Evolutionary conservation across 2,329 filamentous ascomycete genomes (phyloP), one percentile per base, ranked within the genome.

Genomic region (Cordyceps tenuipes): DNA sequence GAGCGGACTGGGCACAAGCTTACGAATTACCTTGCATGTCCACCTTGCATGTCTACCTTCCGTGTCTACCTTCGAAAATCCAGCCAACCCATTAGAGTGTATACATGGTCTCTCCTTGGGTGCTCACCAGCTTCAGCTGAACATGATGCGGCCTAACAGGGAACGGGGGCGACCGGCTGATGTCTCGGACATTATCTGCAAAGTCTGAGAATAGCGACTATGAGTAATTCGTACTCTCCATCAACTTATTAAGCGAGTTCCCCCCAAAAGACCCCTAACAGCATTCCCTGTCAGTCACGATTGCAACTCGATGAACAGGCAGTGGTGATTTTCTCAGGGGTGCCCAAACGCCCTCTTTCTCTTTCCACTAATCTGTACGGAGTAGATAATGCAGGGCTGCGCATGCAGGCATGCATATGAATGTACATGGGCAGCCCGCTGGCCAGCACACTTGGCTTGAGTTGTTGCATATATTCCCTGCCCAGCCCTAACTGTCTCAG

Each of bases 401-500:
- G 41, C 19, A 31, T 59, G 57, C 57, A 59, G 29, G 44, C 39
- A 34, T 39, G 54, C 19, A 53, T 31, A 53, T 43, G 48, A 6
- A 50, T 39, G 8, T 46, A 51, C 46, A 57, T 51, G 56, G 41
- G 29, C 48, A 26, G 48, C 47, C 41, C 7, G 57, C 29, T 21
- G 7, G 56, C 47, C 47, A 43, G 17, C 39, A 43, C 39, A 43
- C 39, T 43, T 36, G 36, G 36, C 48, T 17, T 39, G 46, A 12
- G 21, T 4, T 34, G 44, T 15, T 49, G 43, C 44, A 59, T 52
- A 39, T 52, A 9, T 53, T 46, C 29, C 19, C 36, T 58, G 47
- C 56, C 56, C 55, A 59, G 57, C 57, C 57, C 57, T 53, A 53
- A 53, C 41, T 44, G 56, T 58, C 56, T 58, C 55, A 23, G 46